Evolutionary conservation across 2,329 filamentous ascomycete species (phyloP), one percentile per base, ranked within the genome.

Genomic region (Diaporthe sp.): DNA sequence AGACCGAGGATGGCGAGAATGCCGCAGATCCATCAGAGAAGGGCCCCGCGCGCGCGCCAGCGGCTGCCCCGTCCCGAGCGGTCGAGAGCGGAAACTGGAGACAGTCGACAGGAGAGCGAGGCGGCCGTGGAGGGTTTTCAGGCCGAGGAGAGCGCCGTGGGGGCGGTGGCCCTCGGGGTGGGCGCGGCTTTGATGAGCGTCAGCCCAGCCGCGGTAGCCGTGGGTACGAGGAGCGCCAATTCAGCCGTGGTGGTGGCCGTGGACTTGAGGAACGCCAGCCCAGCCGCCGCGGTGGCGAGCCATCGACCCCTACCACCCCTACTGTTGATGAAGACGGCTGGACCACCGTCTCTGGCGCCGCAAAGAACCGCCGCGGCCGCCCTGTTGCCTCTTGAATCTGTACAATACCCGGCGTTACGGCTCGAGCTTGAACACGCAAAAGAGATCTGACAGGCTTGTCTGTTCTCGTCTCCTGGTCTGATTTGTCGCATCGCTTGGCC

Each of bases 31-130:
- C 80, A 80, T 22, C 80, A 80, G 77, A 78, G 83, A 63, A 79
- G 80, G 8, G 81, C 82, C 72, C 81, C 83, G 15, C 86, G 88
- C 65, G 65, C 49, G 34, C 34, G 22, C 80, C 83, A n/a, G 70
- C 68, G 28, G 47, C 65, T 73, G 82, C 81, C n/a, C 84, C 90
- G 83, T 88, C 91, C 47, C 89, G 90, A 79, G 88, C 90, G 67
- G 80, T 86, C 37, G 91, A 93, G 78, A 87, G 88, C 75, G 88
- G 89, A 71, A 92, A 88, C 84, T 93, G 91, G 91, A 88, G 91
- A 83, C 85, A 87, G 76, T 82, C 88, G 58, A 85, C 88, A 20
- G 85, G 84, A 72, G 88, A 88, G 42, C 85, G 86, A 78, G 85
- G 87, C 78, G 80, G 85, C n/a, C 87, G 87, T 76, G 87, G 88